These are phyloP conservation scores for Botrytis byssoidea DNA, from an alignment of 2,329 filamentous ascomycete species.

Conservation along the genomic window DNA sequence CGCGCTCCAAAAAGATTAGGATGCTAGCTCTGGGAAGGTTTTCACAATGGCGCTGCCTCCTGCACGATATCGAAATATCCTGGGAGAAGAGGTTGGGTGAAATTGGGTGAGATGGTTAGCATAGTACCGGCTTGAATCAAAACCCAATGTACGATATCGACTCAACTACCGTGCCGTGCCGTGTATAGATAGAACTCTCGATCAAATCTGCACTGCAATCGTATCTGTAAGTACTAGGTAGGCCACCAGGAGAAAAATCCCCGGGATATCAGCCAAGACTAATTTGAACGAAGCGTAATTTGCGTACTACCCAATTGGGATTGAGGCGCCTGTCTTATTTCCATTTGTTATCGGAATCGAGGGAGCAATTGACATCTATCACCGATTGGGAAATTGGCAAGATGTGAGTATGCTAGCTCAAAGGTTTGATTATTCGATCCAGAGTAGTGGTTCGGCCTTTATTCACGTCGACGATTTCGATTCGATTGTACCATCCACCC, in stretches of 20 bases:
- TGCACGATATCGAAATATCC: background rate
- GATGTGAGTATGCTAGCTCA: background rate
- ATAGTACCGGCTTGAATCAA: background rate
- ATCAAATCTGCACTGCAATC: background rate
- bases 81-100: background rate
- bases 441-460: background rate
- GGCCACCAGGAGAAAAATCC: background rate
- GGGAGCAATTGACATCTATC: background rate
- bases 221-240: background rate
- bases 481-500: background rate
- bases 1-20: background rate
- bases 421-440: background rate
- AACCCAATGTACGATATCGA: background rate
- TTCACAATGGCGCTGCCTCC: background rate
- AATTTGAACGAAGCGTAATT: background rate
- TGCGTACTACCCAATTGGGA: background rate
- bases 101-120: background rate
- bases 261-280: background rate
- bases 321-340: background rate
- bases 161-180: slow-evolving; percentile 6
- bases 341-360: background rate
- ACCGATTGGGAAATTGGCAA: background rate
- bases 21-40: background rate
- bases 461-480: background rate
- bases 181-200: background rate